Base-by-base conservation (phyloP, 208 protist genomes). In the Trypanosoma scelopori region DNA sequence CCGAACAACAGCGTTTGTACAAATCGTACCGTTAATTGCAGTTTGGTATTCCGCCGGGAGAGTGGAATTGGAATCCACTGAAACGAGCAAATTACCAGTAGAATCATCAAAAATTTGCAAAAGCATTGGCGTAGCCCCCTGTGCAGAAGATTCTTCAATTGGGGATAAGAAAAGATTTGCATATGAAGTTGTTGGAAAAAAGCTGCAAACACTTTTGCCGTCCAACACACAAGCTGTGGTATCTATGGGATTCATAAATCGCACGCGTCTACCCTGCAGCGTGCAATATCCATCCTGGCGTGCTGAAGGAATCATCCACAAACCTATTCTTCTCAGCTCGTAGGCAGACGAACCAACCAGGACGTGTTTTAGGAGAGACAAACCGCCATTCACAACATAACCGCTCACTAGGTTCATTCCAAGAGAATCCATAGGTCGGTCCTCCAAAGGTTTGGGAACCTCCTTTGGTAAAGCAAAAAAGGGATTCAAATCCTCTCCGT, bases 381-480 rank as follows among this genome's bases (percentile, higher is more conserved):
- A 48, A 16, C 41, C 51, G 13, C 66, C 66, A 45, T 66, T 55
- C 32, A 66, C 56, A 5, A 51, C 20, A 37, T 60, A 64, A 22
- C 20, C 45, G 25, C 22, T 58, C 41, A 22, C 13, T 46, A 28
- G 22, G 22, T 63, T 61, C n/a, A 5, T 1, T 41, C 39, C 47
- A 49, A 48, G 6, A 27, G 16, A 65, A 58, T 58, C 48, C n/a
- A 30, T 57, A 35, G 42, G 27, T 20, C 16, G 0, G 12, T 30
- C 30, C 9, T 41, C 11, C 5, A n/a, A 27, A 43, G 79, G 82
- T 37, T 83, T 71, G 12, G 59, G 27, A 46, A 89, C 61, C 41
- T 13, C 56, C 15, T 74, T 84, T 23, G 87, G 84, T 5, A 94
- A 70, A 20, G 35, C 65, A 73, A 91, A 91, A 74, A 88, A 94